phyloP scores from a whole-genome alignment of 1,139 yeast species.

The Geotrichum europaeum region DNA sequence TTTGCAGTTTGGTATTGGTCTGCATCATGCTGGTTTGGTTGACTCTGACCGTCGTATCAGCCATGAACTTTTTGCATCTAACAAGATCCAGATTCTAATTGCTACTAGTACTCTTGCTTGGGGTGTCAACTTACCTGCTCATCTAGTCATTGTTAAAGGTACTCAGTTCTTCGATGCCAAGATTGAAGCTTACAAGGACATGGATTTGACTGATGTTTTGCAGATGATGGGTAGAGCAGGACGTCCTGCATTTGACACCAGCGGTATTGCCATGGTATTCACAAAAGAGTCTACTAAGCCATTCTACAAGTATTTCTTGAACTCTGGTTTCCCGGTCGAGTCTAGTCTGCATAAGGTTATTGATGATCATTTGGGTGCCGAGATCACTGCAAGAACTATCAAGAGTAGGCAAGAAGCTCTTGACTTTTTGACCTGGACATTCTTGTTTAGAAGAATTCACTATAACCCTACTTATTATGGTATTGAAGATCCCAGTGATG shows the following conservation, averaged over 20 bases:
- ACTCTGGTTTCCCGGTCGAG: constrained; percentile 96
- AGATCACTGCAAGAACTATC: constrained; percentile 83
- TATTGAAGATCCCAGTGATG: constrained; percentile 61
- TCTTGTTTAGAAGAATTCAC: constrained; percentile 85
- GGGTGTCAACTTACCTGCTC: constrained; percentile 97
- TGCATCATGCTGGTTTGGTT: constrained; percentile 96
- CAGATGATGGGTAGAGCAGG: constrained; percentile 97
- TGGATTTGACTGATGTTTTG: constrained; percentile 86
- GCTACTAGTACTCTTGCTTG: constrained; percentile 97
- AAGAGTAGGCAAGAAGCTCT: constrained; percentile 78
- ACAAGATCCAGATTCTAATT: constrained; percentile 80
- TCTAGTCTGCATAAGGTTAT: constrained; percentile 87
- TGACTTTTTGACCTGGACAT: constrained; percentile 93
- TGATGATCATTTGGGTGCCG: constrained; percentile 96
- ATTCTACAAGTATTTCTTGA: constrained; percentile 89
- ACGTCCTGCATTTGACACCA: constrained; percentile 92
- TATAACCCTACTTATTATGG: constrained; percentile 95
- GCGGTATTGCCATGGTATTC: constrained; percentile 91
- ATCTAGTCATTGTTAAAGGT: constrained; percentile 87
- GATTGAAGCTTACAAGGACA: constrained; percentile 71
- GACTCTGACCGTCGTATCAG: constrained; percentile 84
- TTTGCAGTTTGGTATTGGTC: constrained; percentile 90
- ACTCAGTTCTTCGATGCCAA: constrained; percentile 84
- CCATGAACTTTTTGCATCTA: constrained; percentile 76
- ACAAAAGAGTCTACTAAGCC: constrained; percentile 88